These are phyloP conservation scores for Coprinellus micaceus DNA, from an alignment of 768 basidiomycete species.

Conservation along the genomic window DNA sequence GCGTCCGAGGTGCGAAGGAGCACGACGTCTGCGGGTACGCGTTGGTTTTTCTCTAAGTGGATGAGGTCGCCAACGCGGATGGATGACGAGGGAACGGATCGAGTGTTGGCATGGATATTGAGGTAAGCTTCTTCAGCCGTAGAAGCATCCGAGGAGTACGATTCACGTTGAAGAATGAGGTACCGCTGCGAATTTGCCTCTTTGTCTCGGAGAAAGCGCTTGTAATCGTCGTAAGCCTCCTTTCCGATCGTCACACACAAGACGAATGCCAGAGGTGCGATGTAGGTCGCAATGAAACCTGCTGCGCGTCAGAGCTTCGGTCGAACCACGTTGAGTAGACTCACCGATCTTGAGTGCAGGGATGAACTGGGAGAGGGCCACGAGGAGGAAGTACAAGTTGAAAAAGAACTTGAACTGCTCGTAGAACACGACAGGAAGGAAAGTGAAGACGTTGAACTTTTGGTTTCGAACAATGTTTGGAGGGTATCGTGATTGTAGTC, in stretches of 20 bases:
- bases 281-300: conserved; percentile 95
- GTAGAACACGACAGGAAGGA: conserved; percentile 95
- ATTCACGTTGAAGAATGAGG: conserved; percentile 65
- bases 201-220: conserved; percentile 84
- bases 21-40: conserved; percentile 92
- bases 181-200: conserved; percentile 96
- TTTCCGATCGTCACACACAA: conserved; percentile 95
- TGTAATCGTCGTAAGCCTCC: conserved; percentile 98
- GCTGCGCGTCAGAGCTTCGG: conserved; percentile 5
- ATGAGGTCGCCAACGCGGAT: conserved; percentile 91
- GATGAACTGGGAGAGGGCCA: conserved; percentile 93
- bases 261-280: conserved; percentile 95
- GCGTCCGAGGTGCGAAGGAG: conserved; percentile 84
- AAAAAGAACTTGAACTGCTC: conserved; percentile 99
- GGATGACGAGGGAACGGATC: conserved; percentile 82
- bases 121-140: conserved; percentile 42
- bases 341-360: conserved; percentile 93
- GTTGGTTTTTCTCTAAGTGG: conserved; percentile 91
- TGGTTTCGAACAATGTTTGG: conserved; percentile 95
- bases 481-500: conserved; percentile 67
- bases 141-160: conserved; percentile 26
- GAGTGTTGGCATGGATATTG: conserved; percentile 50
- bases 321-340: conserved; percentile 19
- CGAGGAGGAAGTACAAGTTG: conserved; percentile 96
- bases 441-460: conserved; percentile 96